Conservation (phyloP, 2,329 filamentous ascomycete genomes). For the Penicillium sp. region DNA sequence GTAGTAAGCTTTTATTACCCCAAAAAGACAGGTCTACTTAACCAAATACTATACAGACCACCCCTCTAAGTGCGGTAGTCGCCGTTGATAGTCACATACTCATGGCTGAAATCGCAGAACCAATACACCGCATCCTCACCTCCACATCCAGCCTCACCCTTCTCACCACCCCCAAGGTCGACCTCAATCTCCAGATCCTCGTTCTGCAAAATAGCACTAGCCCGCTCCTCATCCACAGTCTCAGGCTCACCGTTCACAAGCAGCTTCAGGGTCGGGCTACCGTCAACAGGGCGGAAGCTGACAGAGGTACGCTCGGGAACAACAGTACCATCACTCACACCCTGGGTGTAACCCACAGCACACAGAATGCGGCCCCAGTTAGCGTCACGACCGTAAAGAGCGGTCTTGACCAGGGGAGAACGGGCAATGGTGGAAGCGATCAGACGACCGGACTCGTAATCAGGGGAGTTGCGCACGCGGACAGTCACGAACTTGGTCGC, state of each 20-base stretch:
- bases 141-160: constrained; percentile 44
- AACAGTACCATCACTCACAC: constrained; percentile 51
- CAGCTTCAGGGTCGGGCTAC: constrained; percentile 60
- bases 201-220: constrained; percentile 62
- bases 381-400: constrained; percentile 93
- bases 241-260: constrained; percentile 66
- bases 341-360: constrained; percentile 79
- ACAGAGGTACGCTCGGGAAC: constrained; percentile 62
- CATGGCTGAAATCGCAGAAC: constrained; percentile 71
- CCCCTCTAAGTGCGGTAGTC: constrained; percentile 64
- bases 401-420: constrained; percentile 94
- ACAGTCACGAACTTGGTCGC: constrained; percentile 98
- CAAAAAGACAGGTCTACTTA: no score
- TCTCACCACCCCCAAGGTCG: constrained; percentile 57
- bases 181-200: constrained; percentile 68
- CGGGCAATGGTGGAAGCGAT: constrained; percentile 87
- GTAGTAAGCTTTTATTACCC: no score
- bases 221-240: constrained; percentile 63
- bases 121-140: constrained; percentile 62
- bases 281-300: constrained; percentile 64
- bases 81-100: constrained; percentile 72
- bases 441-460: constrained; percentile 71
- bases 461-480: constrained; percentile 73
- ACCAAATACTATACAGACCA: neutral
- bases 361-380: constrained; percentile 99